These are phyloP conservation scores for Lathyrus oleraceus DNA, from an alignment of 306 rosid species.

Conservation along the genomic window DNA sequence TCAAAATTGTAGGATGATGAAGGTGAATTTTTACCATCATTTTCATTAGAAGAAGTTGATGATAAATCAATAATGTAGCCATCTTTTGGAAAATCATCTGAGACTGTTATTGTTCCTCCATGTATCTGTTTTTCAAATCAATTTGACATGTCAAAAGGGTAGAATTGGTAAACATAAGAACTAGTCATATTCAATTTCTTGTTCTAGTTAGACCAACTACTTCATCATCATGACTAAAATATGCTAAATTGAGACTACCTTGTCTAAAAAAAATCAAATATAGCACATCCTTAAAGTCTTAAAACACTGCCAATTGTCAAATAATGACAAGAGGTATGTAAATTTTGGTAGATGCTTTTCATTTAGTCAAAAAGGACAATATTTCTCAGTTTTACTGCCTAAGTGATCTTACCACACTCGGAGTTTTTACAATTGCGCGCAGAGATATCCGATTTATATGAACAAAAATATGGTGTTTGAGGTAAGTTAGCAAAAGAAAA, in stretches of 20 bases:
- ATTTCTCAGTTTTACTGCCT: not conserved
- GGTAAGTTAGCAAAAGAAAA: conserved; percentile 15
- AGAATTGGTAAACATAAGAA: not conserved
- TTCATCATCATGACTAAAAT: conserved; percentile 27
- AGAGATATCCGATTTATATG: not conserved
- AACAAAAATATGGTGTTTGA: not conserved
- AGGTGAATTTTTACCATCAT: conserved; percentile 33
- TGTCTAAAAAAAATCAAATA: not conserved
- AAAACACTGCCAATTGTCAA: conserved; percentile 33
- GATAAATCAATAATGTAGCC: conserved; percentile 75
- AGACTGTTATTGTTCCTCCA: conserved; percentile 81
- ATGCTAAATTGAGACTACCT: conserved; percentile 2
- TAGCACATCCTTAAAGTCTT: conserved; percentile 1
- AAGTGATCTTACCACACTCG: not conserved
- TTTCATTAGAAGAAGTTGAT: conserved; percentile 44
- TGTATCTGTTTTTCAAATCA: conserved; percentile 64
- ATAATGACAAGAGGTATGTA: not conserved
- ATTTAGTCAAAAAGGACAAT: not conserved
- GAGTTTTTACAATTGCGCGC: not conserved
- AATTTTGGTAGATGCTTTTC: conserved; percentile 26
- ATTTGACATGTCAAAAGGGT: not conserved
- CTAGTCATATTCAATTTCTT: conserved; percentile 24
- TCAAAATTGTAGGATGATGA: conserved; percentile 73
- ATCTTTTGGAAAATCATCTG: conserved; percentile 58
- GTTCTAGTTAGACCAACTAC: conserved; percentile 37